Base-by-base conservation (phyloP, 176 grass and related monocot species). In the Musa acuminata region DNA sequence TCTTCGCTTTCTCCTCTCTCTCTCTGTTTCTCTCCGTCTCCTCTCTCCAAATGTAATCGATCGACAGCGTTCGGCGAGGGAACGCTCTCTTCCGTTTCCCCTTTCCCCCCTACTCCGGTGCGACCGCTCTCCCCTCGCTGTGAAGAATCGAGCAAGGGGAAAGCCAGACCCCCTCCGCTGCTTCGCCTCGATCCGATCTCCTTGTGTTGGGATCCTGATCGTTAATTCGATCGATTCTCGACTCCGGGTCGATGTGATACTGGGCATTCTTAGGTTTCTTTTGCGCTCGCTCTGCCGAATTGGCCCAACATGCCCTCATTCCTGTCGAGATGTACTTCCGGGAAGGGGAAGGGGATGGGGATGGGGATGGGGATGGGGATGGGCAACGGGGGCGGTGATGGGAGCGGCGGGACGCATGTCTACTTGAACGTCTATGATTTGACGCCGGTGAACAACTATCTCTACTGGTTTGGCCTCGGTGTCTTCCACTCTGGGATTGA, bases 391-490 rank as follows among this genome's bases (percentile, higher is more conserved):
- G 1, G 58, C 35, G 20, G 74, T 35, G 74, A 52, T 11, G 43
- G n/a, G 23, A 19, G 23, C 22, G 64, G 12, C 66, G 17, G 24
- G 8, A 75, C 76, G 13, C 72, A 62, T 29, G 55, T 92, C 3
- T 98, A 84, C 79, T 78, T 98, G 70, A 98, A 98, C 80, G 92
- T 96, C 67, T 96, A 96, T 66, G 93, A 97, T 89, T 87, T 97
- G 77, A 88, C 93, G 62, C 83, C 89, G 11, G 81, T 97, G 71
- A 97, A 97, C 72, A 83, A 81, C 76, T 97, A 92, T 77, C 83
- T 97, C 75, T 97, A 90, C 87, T 97, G 93, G 93, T 87, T 92
- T 62, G 93, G 93, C 8, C 83, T 97, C 72, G 93, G 93, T 23
- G 88, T 97, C 70, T 97, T 97, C 83, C 93, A 97, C 76, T 92